Base-by-base conservation (phyloP, 129 eudicot species). In the Flaveria robusta region DNA sequence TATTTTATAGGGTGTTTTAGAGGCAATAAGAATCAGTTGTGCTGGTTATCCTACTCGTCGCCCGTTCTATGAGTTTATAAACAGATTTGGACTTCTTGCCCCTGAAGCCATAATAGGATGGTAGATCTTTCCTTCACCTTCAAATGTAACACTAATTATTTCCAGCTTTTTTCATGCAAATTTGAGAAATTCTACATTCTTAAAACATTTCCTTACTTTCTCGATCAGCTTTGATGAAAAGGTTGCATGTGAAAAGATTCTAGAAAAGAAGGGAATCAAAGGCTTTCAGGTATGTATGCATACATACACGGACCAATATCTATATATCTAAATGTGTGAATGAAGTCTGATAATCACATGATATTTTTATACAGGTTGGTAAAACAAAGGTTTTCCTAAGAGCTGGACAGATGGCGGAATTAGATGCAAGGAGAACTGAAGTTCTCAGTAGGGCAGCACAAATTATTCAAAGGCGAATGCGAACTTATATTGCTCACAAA, bases 21-120 rank as follows among this genome's bases (percentile, higher is more conserved):
- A 95, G 90, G 99, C 99, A 81, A 95, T 95, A 82, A 85, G 99
- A 82, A 95, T 95, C 71, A 95, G 99, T 75, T 91, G 97, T 85
- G 99, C 99, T 51, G 99, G 99, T 42, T 95, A 82, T 78, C 99
- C 99, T 79, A 95, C 99, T 73, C 97, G 99, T 27, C 97, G 97
- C 60, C 86, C 96, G 76, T 95, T 91, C 85, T 95, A 86, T 76
- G 99, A 95, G 82, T 95, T 95, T 75, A 51, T 95, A 82, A 89
- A 95, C 83, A 88, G 99, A 89, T 95, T 95, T 83, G 99, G 99
- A 81, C 82, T 95, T 70, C 97, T 95, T 81, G 97, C 95, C 46
- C 89, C 96, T 16, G 97, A 91, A 83, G 86, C 56, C 66, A 64
- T 91, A 70, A 86, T 82, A 77, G 94, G 88, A 73, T 81, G 85